Evolutionary conservation across 2,329 filamentous ascomycete species (phyloP), one percentile per base, ranked within the genome.

Genomic region (Monilinia polystroma): DNA sequence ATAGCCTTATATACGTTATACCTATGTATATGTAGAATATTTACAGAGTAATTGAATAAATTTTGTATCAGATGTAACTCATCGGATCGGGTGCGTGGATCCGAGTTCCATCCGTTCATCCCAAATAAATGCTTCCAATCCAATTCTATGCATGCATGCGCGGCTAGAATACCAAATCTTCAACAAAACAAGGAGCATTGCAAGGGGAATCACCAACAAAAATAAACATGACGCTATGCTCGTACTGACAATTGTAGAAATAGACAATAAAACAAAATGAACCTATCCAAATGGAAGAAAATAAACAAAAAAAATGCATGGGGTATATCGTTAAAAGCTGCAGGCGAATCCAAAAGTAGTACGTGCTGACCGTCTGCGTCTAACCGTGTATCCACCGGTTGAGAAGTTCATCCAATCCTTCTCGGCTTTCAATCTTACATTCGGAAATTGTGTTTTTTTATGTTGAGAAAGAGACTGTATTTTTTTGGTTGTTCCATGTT

Each of bases 321-420:
- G 59, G 59, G 59, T 63, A 63, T 63, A 63, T 63, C 47, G 59
- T 63, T 53, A 53, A 53, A 63, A 38, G 35, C n/a, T 63, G 59
- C 59, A 63, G 59, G 32, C 35, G n/a, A 63, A 52, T 53, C 59
- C 47, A 11, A 63, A 63, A 63, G 35, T 53, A 63, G 29, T 14
- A 41, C n/a, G 59, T 63, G 59, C 59, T 32, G 35, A 53, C 18
- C 58, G 26, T 51, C 59, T 63, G 18, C 47, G 41, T 63, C 47
- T 53, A 53, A 63, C 32, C 47, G 47, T 49, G 47, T 63, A 63
- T 41, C 32, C 59, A 51, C 10, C 59, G n/a, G 38, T 47, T 41
- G 45, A 63, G 47, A 53, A 63, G 38, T 66, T 11, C 54, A 47
- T 65, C 54, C 52, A 65, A 52, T 32, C 54, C 29, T 41, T 65